Evolutionary conservation across 768 basidiomycete genomes (phyloP), one percentile per base, ranked within the genome.

Genomic region (Lyophyllum shimeji): DNA sequence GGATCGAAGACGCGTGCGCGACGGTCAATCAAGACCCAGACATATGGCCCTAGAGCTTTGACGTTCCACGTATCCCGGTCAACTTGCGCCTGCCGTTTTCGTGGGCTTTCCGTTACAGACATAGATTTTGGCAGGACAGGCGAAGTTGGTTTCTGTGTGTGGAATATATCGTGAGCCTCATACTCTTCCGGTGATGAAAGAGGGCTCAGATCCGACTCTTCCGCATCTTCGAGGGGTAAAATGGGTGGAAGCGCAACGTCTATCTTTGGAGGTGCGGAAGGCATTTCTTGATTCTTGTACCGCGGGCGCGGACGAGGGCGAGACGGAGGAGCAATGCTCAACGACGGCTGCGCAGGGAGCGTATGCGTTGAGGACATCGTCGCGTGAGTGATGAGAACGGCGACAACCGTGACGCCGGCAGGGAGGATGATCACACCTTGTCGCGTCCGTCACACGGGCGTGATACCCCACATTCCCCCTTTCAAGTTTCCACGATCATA

Each of bases 11-110:
- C 65, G 11, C 65, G 56, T 15, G 74, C 76, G 5, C 60, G 64
- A 17, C 71, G 68, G 49, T 82, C 73, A 51, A 87, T 65, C 0
- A 81, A 71, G 8, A 86, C 76, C 83, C 83, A 86, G 3, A 83
- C 79, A 33, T 75, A 71, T 55, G 68, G 64, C 33, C 74, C 79
- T 48, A 78, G 59, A 9, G 61, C 59, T 20, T 59, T 56, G 11
- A 67, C 24, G 40, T 63, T 56, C 72, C 72, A 71, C 37, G 34
- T 11, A 20, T 57, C 42, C 34, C 31, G 39, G 13, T 53, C 46
- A 39, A 18, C 18, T 25, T 46, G 24, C 27, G 25, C 18, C 24
- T 5, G 34, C 46, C 50, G 50, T 55, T 53, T 53, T n/a, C 46
- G 43, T 12, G 55, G 54, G 17, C 33, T 45, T 18, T 23, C 37